A percentile compares a stretch with the other conserved stretches of the same genome.
Conservation (phyloP, 1,139 yeast genomes). For the Blastobotrys buckinghamii region DNA sequence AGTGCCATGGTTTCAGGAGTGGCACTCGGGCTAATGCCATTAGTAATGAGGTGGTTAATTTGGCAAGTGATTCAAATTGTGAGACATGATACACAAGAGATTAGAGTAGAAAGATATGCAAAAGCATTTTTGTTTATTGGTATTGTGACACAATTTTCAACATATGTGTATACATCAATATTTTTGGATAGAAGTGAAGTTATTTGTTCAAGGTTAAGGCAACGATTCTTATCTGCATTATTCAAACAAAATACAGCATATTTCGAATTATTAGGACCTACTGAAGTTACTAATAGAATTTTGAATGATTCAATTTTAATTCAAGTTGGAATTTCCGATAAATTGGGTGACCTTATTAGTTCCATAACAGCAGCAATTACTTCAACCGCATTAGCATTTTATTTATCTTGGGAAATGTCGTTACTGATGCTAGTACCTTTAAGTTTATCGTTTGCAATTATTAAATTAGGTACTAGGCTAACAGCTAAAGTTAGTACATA, state of each 20-base stretch:
- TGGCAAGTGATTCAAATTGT: background rate
- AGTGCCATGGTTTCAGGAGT: background rate
- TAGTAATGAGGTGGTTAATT: background rate
- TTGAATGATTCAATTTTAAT: background rate
- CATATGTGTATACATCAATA: background rate
- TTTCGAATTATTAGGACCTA: background rate
- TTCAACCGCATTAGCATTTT: background rate
- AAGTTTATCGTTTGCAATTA: background rate
- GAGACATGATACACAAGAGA: background rate
- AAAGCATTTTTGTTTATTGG: background rate
- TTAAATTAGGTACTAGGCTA: background rate
- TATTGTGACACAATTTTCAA: background rate
- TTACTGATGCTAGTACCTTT: background rate
- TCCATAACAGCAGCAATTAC: background rate
- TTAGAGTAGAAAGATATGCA: background rate
- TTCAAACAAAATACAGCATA: constrained; percentile 1
- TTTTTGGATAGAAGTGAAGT: constrained; percentile 3
- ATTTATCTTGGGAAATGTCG: background rate
- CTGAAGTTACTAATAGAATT: background rate
- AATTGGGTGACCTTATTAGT: background rate
- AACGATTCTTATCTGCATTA: background rate
- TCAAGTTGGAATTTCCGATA: background rate
- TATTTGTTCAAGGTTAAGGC: background rate
- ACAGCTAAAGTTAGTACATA: too few relatives aligned
- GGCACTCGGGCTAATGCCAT: background rate